Percentiles rank a stretch among this genome's conserved stretches.
Conservation (phyloP, 2,329 filamentous ascomycete genomes). For the Didymellaceae sp. region DNA sequence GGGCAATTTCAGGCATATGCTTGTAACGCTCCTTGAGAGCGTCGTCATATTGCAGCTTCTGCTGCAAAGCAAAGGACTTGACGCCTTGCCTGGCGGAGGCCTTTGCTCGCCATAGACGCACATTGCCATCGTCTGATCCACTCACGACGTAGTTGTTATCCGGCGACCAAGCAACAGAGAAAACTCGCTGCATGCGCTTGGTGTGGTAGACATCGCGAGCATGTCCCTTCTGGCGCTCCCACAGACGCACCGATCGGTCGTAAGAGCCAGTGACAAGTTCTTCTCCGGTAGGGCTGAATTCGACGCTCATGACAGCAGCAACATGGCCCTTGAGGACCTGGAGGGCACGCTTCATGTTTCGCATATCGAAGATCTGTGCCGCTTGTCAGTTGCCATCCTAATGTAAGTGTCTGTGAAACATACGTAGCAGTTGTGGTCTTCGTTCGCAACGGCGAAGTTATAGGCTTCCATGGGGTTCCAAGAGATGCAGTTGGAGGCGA, state of each 20-base stretch:
- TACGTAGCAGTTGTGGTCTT: constrained; percentile 86
- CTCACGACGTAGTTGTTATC: constrained; percentile 90
- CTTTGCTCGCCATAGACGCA: constrained; percentile 86
- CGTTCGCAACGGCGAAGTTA: constrained; percentile 90
- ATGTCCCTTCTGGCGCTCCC: constrained; percentile 80
- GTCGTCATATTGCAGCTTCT: constrained; percentile 90
- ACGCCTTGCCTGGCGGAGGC: constrained; percentile 84
- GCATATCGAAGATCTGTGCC: constrained; percentile 80
- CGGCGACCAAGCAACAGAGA: constrained; percentile 82
- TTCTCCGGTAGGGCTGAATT: constrained; percentile 92
- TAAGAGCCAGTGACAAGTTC: constrained; percentile 91
- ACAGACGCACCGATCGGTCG: constrained; percentile 86
- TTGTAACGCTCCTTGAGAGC: constrained; percentile 82
- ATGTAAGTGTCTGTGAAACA: background rate
- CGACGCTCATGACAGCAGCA: constrained; percentile 92
- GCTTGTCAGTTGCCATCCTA: constrained; percentile 7
- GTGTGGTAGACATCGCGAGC: constrained; percentile 96
- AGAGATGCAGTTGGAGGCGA: constrained; percentile 90
- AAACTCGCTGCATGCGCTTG: constrained; percentile 96
- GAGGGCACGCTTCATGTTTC: constrained; percentile 83
- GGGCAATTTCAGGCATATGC: constrained; percentile 94
- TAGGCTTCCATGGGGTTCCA: constrained; percentile 99
- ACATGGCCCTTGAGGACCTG: constrained; percentile 93
- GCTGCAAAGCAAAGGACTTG: constrained; percentile 82
- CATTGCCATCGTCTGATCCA: constrained; percentile 92